phyloP scores from a whole-genome alignment of 2,329 filamentous ascomycete species.

The Thermoascus crustaceus region DNA sequence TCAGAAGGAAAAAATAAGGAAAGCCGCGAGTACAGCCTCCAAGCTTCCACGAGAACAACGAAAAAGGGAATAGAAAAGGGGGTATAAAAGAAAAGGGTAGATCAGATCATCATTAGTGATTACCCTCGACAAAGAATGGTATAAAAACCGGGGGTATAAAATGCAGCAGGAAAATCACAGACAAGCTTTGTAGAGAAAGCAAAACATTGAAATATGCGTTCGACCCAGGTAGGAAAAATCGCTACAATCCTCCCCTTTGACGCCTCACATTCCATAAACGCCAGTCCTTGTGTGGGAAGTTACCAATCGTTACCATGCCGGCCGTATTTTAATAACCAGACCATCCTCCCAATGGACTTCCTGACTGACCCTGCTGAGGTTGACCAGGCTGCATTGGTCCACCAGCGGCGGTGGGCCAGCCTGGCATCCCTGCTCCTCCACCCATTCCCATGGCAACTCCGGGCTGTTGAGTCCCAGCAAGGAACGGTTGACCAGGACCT shows the following conservation, averaged over 20 bases:
- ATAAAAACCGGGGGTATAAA: slow-evolving; percentile 1
- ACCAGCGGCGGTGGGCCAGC: slow-evolving; percentile 29
- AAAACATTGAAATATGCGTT: slow-evolving; percentile 1
- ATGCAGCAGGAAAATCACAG: slow-evolving; percentile 1
- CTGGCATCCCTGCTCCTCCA: slow-evolving; percentile 25
- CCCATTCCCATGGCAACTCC: slow-evolving; percentile 30
- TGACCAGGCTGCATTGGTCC: slow-evolving; percentile 30
- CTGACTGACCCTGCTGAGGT: slow-evolving; percentile 30
- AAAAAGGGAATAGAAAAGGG: background rate
- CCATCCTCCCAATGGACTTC: slow-evolving; percentile 30
- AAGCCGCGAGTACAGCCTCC: background rate
- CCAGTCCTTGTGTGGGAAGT: slow-evolving; percentile 1
- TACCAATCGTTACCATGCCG: background rate
- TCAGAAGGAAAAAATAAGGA: too few species aligned
- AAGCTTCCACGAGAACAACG: background rate
- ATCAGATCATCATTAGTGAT: slow-evolving; percentile 4
- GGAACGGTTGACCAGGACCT: slow-evolving; percentile 25
- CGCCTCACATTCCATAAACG: slow-evolving; percentile 1
- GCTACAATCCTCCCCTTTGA: background rate
- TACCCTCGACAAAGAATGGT: background rate
- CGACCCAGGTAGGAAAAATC: background rate
- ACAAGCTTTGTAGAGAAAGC: background rate
- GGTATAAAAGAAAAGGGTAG: slow-evolving; percentile 3
- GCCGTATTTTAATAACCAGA: slow-evolving; percentile 27
- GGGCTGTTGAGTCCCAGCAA: slow-evolving; percentile 26